Conservation (phyloP, 495 filamentous ascomycete genomes). For the Penicillium cosmopolitanum region DNA sequence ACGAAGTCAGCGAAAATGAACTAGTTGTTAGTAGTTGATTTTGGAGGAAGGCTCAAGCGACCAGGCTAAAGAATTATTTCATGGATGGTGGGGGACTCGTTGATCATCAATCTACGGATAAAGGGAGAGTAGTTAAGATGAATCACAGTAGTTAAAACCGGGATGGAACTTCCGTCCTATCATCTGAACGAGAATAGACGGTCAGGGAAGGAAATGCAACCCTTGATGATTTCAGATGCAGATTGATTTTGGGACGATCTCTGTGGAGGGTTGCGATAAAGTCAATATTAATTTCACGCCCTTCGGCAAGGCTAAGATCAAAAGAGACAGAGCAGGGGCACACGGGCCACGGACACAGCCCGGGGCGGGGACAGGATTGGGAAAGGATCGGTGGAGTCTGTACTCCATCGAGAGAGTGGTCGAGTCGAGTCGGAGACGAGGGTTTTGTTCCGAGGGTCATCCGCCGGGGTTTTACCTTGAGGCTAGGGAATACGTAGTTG, state of each 20-base stretch:
- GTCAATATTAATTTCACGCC: constrained; percentile 42
- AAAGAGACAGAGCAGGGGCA: constrained; percentile 19
- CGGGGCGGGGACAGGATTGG: constrained; percentile 37
- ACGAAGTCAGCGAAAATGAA: not conserved
- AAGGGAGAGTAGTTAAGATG: too few species aligned
- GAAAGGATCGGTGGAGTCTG: constrained; percentile 35
- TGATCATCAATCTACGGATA: too few species aligned
- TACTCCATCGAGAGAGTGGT: too few species aligned
- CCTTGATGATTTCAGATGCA: not conserved
- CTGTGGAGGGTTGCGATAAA: constrained; percentile 13
- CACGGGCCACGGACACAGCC: constrained; percentile 30
- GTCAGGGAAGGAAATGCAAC: not conserved
- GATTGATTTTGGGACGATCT: constrained; percentile 6
- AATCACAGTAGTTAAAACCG: too few species aligned
- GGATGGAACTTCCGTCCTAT: not conserved
- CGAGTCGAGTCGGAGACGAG: not conserved
- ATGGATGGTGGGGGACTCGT: too few species aligned
- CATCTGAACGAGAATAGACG: not conserved
- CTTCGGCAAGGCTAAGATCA: constrained; percentile 38
- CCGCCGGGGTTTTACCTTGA: not conserved
- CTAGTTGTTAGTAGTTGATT: not conserved
- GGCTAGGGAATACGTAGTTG: not conserved
- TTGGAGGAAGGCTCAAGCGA: not conserved
- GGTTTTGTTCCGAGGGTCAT: constrained; percentile 2
- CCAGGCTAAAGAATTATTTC: not conserved